phyloP scores from a whole-genome alignment of 106 monocot genomes.

The Hemerocallis citrina region DNA sequence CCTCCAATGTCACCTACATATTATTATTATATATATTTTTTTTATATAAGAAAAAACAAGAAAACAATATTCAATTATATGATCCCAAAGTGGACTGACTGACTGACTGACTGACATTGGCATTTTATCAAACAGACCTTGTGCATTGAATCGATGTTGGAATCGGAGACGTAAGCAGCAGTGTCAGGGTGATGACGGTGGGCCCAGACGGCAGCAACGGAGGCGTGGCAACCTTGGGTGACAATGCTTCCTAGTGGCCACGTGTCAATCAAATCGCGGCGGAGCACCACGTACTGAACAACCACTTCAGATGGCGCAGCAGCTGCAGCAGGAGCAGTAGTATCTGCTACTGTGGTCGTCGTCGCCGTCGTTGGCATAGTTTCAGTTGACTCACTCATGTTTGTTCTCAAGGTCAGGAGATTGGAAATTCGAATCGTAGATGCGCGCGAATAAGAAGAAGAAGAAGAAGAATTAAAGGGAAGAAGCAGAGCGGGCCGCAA shows the following conservation, averaged over 20 bases:
- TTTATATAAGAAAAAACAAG: neutral
- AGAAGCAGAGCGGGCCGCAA: no score
- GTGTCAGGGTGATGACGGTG: constrained; percentile 56
- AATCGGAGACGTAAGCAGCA: constrained; percentile 43
- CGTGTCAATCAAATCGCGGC: constrained; percentile 81
- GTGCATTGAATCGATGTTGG: constrained; percentile 76
- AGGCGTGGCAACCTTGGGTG: constrained; percentile 88
- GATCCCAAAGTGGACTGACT: no score
- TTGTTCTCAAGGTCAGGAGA: no score
- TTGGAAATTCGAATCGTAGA: no score
- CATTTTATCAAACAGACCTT: constrained; percentile 75
- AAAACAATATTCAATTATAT: neutral
- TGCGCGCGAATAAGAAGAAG: no score
- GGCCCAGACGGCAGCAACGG: constrained; percentile 82
- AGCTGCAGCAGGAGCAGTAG: neutral
- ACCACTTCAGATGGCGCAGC: constrained; percentile 24
- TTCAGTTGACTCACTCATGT: no score
- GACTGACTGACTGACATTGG: neutral
- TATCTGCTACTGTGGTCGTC: no score
- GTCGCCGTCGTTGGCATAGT: no score
- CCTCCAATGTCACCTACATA: constrained; percentile 87
- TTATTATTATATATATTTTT: no score
- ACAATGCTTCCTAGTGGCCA: constrained; percentile 92
- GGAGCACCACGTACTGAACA: constrained; percentile 95
- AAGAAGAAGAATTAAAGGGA: no score